These are phyloP conservation scores for Citrus hindsii DNA, from an alignment of 345 rosid genomes.

Conservation along the genomic window DNA sequence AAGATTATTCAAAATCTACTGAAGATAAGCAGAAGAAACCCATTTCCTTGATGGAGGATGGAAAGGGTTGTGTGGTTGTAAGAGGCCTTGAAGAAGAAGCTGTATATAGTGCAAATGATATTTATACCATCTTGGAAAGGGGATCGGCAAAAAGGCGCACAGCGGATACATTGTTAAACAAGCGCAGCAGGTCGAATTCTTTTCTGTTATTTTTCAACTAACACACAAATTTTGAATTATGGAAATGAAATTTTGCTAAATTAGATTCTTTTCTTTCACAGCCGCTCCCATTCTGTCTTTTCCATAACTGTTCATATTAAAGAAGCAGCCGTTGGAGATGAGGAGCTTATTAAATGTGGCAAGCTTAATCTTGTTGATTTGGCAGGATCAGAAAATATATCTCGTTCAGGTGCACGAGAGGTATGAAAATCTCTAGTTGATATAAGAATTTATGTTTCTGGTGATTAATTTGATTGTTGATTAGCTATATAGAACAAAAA, in stretches of 20 bases:
- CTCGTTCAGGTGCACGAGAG: slow-evolving; percentile 87
- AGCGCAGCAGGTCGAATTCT: slow-evolving; percentile 62
- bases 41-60: slow-evolving; percentile 88
- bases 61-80: slow-evolving; percentile 79
- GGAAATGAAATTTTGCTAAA: slow-evolving; percentile 7
- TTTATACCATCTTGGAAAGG: slow-evolving; percentile 73
- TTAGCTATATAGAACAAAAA: background rate
- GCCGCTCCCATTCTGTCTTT: slow-evolving; percentile 95
- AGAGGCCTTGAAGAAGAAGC: slow-evolving; percentile 94
- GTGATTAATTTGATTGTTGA: background rate
- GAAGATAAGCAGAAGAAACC: slow-evolving; percentile 86
- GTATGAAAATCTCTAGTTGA: slow-evolving; percentile 20
- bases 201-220: background rate
- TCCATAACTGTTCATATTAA: slow-evolving; percentile 74
- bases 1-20: slow-evolving; percentile 49
- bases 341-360: slow-evolving; percentile 89
- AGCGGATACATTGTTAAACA: slow-evolving; percentile 87
- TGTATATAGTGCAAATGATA: slow-evolving; percentile 90
- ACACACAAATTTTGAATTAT: background rate
- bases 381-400: slow-evolving; percentile 96
- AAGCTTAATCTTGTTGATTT: slow-evolving; percentile 97
- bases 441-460: background rate
- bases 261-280: slow-evolving; percentile 25
- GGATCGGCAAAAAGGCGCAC: slow-evolving; percentile 83
- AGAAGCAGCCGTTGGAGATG: slow-evolving; percentile 83